Percentiles rank a stretch among this genome's conserved stretches.
Conservation (phyloP, 805 yeast species). For the Hanseniaspora lindneri region DNA sequence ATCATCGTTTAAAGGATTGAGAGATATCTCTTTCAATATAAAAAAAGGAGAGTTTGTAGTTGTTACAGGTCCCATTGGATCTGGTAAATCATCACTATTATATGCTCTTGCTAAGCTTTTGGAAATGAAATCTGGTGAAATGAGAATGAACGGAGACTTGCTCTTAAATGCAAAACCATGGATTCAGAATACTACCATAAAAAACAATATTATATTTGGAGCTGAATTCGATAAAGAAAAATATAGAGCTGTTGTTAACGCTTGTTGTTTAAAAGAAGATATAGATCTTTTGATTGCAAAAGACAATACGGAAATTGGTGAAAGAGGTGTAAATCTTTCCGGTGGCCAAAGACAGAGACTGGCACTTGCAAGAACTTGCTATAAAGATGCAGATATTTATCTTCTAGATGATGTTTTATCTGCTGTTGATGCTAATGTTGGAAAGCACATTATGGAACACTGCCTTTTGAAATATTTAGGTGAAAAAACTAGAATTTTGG, state of each 20-base stretch:
- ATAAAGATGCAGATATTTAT: slow-evolving; percentile 46
- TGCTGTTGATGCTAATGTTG: slow-evolving; percentile 73
- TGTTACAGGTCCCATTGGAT: slow-evolving; percentile 52
- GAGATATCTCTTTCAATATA: slow-evolving; percentile 35
- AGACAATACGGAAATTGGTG: slow-evolving; percentile 60
- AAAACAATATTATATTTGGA: slow-evolving; percentile 56
- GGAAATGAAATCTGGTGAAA: not conserved
- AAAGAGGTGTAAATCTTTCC: slow-evolving; percentile 58
- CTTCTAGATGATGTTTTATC: slow-evolving; percentile 57
- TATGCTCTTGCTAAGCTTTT: slow-evolving; percentile 34
- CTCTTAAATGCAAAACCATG: slow-evolving; percentile 44
- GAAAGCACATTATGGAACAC: slow-evolving; percentile 48
- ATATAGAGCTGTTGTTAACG: slow-evolving; percentile 43
- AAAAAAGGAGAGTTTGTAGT: slow-evolving; percentile 51
- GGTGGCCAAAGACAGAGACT: slow-evolving; percentile 72
- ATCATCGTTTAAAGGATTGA: not conserved
- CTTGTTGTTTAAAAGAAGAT: slow-evolving; percentile 50
- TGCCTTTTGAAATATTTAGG: slow-evolving; percentile 45
- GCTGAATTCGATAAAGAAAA: slow-evolving; percentile 33
- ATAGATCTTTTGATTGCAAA: slow-evolving; percentile 51
- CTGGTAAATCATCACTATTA: slow-evolving; percentile 41
- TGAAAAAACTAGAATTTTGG: slow-evolving; percentile 49
- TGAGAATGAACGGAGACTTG: slow-evolving; percentile 34
- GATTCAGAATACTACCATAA: slow-evolving; percentile 61
- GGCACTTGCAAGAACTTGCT: slow-evolving; percentile 57